phyloP scores from a whole-genome alignment of 2,329 filamentous ascomycete genomes.

The Aspergillus sp. region DNA sequence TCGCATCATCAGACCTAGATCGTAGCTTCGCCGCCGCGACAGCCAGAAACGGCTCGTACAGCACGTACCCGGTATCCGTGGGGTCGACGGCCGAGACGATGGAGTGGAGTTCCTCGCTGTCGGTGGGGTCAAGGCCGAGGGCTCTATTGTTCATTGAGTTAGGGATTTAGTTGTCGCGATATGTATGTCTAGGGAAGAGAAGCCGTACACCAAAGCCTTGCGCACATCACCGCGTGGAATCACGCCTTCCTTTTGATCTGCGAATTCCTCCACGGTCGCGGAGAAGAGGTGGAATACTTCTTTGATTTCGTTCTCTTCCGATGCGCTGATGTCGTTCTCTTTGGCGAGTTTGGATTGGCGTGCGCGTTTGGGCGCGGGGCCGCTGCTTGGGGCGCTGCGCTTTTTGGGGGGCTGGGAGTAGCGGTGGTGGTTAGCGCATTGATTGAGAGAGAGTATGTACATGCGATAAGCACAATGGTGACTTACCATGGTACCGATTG shows the following conservation, averaged over 20 bases:
- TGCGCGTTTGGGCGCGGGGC: conserved; percentile 38
- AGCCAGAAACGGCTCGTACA: conserved; percentile 80
- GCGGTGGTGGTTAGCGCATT: neutral
- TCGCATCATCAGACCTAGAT: conserved; percentile 53
- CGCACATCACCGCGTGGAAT: conserved; percentile 69
- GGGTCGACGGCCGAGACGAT: conserved; percentile 84
- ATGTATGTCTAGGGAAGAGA: conserved; percentile 1
- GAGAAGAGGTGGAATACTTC: conserved; percentile 87
- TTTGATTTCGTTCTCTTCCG: conserved; percentile 85
- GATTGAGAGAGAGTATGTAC: neutral
- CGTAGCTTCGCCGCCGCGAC: conserved; percentile 86
- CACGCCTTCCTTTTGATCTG: conserved; percentile 71
- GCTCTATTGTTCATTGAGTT: conserved; percentile 57
- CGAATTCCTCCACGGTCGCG: conserved; percentile 57
- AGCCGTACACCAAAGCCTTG: conserved; percentile 69
- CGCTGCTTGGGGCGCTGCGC: conserved; percentile 30
- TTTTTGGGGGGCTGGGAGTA: conserved; percentile 40
- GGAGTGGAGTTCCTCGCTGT: conserved; percentile 68
- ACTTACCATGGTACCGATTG: conserved; percentile 23
- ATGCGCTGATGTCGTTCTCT: conserved; percentile 80
- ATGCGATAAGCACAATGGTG: neutral
- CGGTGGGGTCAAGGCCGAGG: conserved; percentile 71
- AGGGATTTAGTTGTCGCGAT: neutral
- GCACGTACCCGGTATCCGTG: conserved; percentile 72
- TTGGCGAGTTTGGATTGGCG: conserved; percentile 87